These are phyloP conservation scores for Asterochloris sp. DNA, from an alignment of 139 green algal genomes.

Conservation along the genomic window DNA sequence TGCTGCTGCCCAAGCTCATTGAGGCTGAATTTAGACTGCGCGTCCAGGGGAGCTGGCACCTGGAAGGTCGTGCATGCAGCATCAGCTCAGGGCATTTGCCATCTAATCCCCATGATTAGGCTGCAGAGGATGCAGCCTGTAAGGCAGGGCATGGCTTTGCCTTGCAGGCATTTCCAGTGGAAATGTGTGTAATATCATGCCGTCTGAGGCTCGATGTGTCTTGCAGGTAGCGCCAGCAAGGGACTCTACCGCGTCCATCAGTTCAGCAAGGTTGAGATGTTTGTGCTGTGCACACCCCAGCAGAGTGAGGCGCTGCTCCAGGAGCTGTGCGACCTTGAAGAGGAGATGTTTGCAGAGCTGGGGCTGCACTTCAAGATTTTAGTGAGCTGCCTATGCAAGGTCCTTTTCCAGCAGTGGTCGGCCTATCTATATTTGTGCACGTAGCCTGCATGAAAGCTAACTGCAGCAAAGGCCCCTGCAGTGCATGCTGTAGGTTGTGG, in stretches of 20 bases:
- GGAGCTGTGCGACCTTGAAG: slow-evolving; percentile 79
- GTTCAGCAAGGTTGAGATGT: slow-evolving; percentile 99
- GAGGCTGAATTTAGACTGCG: too few species aligned
- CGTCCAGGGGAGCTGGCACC: too few species aligned
- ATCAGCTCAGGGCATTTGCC: not conserved
- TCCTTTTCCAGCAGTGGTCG: too few species aligned
- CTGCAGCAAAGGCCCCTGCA: too few species aligned
- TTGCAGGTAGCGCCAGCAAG: slow-evolving; percentile 58
- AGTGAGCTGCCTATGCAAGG: not conserved
- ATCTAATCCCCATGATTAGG: not conserved
- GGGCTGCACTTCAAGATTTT: slow-evolving; percentile 94
- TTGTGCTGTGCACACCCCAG: slow-evolving; percentile 87
- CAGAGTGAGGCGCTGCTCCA: slow-evolving; percentile 88
- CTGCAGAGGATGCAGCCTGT: not conserved
- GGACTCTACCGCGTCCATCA: slow-evolving; percentile 98
- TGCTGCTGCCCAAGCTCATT: too few species aligned
- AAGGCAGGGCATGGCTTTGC: not conserved
- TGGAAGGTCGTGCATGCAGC: too few species aligned
- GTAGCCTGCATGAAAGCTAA: too few species aligned
- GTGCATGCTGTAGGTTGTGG: too few species aligned
- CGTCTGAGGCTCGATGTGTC: too few species aligned
- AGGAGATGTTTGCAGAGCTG: slow-evolving; percentile 86
- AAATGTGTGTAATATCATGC: not conserved
- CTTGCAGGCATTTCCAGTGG: not conserved
- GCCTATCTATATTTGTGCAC: too few species aligned